A percentile compares a stretch with the other conserved stretches of the same genome.
Evolutionary conservation across 441 rosid species (phyloP).

Genomic region (Macaranga tanarius): DNA sequence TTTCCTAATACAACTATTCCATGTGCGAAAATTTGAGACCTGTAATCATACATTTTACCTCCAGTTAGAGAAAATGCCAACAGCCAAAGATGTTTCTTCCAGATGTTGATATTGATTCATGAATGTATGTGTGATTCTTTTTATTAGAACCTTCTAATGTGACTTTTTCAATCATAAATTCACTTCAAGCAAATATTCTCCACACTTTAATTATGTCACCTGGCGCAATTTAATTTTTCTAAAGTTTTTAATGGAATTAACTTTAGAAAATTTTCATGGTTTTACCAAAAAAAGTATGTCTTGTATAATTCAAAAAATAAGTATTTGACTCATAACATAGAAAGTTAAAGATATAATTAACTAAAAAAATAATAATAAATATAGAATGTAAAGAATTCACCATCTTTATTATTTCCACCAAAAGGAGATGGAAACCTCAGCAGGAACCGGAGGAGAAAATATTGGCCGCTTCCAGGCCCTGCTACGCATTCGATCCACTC

Average conservation of each 20-base stretch:
- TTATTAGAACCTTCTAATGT: constrained; percentile 17
- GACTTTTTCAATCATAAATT: neutral
- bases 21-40: neutral
- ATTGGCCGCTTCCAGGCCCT: constrained; percentile 23
- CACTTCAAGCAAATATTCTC: neutral
- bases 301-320: too few relatives aligned
- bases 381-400: constrained; percentile 2
- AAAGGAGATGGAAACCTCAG: constrained; percentile 4
- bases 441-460: constrained; percentile 15
- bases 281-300: too few relatives aligned
- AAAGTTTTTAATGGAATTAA: too few relatives aligned
- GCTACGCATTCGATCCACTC: constrained; percentile 20
- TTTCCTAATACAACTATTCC: neutral
- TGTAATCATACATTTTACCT: constrained; percentile 7
- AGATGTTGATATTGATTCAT: neutral
- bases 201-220: too few relatives aligned
- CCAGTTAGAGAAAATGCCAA: neutral
- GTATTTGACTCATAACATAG: too few relatives aligned
- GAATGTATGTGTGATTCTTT: neutral
- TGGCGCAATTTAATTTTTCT: too few relatives aligned
- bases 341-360: too few relatives aligned
- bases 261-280: too few relatives aligned
- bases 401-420: constrained; percentile 23
- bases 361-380: too few relatives aligned
- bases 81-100: neutral